Base-by-base conservation (phyloP, 1,284 basidiomycete genomes). In the Malassezia slooffiae region DNA sequence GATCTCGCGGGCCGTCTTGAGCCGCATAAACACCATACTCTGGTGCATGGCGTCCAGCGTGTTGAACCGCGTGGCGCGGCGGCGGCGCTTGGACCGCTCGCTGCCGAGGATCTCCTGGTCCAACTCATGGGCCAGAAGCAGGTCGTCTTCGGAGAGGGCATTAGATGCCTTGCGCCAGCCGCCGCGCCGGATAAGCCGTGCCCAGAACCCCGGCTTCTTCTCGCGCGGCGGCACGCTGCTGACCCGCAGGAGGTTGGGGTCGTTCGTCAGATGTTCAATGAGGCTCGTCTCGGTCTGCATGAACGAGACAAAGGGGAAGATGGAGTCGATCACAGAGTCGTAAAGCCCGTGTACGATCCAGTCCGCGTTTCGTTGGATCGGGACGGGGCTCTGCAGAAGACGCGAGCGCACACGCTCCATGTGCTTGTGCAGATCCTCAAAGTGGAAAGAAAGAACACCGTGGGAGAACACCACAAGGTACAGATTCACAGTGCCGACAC, bases 261-360 rank as follows among this genome's bases (percentile, higher is more conserved):
- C 66, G 19, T 61, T 57, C 10, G 87, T 79, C 27, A 85, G 70
- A 12, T 77, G 75, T 56, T 91, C 86, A 38, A 93, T 79, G 20
- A 79, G 79, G 44, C 79, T 75, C 1, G 87, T 81, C 62, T 93
- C 88, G 37, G 76, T 76, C 63, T 88, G 87, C 33, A 95, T 81
- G 46, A 81, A 81, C 41, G 82, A 77, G 36, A 91, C 74, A 43
- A 88, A 75, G 2, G 90, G 89, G 70, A 89, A 87, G 72, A 93
- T 93, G 1, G 86, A 81, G 67, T 96, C 90, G 23, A 95, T 87
- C 38, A 95, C 80, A 1, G 88, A 91, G 65, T 95, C 90, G 62
- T 95, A 75, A 40, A 95, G 76, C 13, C 83, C 85, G 69, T 96
- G 88, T 0, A 87, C 86, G 54, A 96, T 87, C 88, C 88, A 95